A percentile compares a stretch with the other conserved stretches of the same genome.
These are phyloP conservation scores for Macrophomina pseudophaseolina DNA, from an alignment of 2,329 filamentous ascomycete species.

Conservation along the genomic window DNA sequence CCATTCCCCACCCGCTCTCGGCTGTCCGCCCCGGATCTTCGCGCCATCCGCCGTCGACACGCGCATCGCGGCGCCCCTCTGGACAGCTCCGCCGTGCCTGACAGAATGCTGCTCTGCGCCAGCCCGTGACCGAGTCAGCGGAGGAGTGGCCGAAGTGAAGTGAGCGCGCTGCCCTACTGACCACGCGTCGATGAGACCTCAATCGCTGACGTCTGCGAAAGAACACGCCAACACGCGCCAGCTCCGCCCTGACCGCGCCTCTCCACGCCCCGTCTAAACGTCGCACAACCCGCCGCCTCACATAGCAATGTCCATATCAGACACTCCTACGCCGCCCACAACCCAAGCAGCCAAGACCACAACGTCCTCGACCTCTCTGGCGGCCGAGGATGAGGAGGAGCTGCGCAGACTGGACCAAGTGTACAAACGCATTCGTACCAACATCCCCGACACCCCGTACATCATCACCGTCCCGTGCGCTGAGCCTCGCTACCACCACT, in stretches of 20 bases:
- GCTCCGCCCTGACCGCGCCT: constrained; percentile 20
- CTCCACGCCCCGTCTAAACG: constrained; percentile 21
- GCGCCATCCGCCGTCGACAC: constrained; percentile 9
- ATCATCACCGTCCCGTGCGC: constrained; percentile 55
- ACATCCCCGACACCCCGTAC: constrained; percentile 52
- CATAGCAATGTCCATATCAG: constrained; percentile 39
- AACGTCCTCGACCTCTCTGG: constrained; percentile 27
- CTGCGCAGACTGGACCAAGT: constrained; percentile 47
- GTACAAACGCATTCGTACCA: constrained; percentile 50
- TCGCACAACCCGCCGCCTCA: constrained; percentile 21
- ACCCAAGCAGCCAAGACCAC: constrained; percentile 33
- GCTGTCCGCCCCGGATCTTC: background rate
- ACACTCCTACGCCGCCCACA: constrained; percentile 37
- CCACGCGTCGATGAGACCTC: background rate
- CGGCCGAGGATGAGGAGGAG: constrained; percentile 42
- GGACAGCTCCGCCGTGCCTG: constrained; percentile 22
- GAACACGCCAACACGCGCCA: constrained; percentile 20
- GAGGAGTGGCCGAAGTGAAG: constrained; percentile 27
- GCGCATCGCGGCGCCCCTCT: constrained; percentile 11
- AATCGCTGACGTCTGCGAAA: constrained; percentile 9
- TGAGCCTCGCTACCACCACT: constrained; percentile 48
- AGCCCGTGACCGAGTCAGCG: constrained; percentile 27
- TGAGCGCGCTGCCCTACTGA: background rate
- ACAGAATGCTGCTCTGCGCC: constrained; percentile 26
- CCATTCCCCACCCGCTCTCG: constrained; percentile 8